phyloP scores from a whole-genome alignment of 805 yeast genomes.

The Barnettozyma siamensis region DNA sequence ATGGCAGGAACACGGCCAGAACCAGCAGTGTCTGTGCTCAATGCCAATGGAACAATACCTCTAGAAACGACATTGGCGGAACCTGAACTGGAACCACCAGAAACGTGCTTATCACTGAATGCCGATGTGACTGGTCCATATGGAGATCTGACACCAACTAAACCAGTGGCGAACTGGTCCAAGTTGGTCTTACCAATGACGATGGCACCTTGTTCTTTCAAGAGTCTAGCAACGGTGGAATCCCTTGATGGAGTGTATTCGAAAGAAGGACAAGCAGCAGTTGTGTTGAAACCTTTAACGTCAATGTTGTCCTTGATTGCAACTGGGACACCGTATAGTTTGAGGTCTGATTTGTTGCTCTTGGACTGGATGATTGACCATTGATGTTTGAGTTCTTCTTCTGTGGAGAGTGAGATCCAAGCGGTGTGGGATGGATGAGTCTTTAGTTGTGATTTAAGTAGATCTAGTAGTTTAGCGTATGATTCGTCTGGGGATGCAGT shows the following conservation, averaged over 20 bases:
- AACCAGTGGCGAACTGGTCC: slow-evolving; percentile 97
- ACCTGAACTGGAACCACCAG: slow-evolving; percentile 96
- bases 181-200: slow-evolving; percentile 90
- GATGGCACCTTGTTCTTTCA: slow-evolving; percentile 88
- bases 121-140: slow-evolving; percentile 86
- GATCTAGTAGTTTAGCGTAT: slow-evolving; percentile 37
- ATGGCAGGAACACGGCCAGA: slow-evolving; percentile 98
- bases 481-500: slow-evolving; percentile 59
- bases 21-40: slow-evolving; percentile 98
- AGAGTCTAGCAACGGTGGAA: slow-evolving; percentile 65
- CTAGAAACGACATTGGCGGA: slow-evolving; percentile 89
- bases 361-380: slow-evolving; percentile 70
- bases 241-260: slow-evolving; percentile 64
- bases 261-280: slow-evolving; percentile 93
- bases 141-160: slow-evolving; percentile 93
- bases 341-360: slow-evolving; percentile 46
- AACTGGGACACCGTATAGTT: slow-evolving; percentile 89
- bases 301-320: slow-evolving; percentile 96
- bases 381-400: slow-evolving; percentile 62
- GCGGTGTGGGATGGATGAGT: slow-evolving; percentile 58
- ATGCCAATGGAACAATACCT: slow-evolving; percentile 81
- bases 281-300: slow-evolving; percentile 72
- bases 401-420: slow-evolving; percentile 78
- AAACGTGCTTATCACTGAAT: slow-evolving; percentile 69
- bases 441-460: slow-evolving; percentile 41